phyloP scores from a whole-genome alignment of 495 filamentous ascomycete genomes.

The Neurospora sp. region DNA sequence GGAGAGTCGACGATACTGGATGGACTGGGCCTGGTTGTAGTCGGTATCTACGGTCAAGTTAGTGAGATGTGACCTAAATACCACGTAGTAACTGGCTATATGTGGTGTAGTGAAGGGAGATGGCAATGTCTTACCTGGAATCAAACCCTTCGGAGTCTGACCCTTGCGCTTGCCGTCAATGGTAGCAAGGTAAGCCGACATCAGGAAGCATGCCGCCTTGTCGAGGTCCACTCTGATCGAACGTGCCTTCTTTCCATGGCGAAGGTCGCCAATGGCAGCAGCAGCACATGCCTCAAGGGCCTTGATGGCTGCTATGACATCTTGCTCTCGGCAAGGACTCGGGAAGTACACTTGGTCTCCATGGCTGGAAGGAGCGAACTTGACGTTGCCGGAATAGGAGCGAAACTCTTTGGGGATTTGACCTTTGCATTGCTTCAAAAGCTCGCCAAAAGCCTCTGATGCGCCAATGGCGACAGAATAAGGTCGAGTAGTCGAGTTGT shows the following conservation, averaged over 20 bases:
- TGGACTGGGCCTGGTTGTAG: conserved; percentile 57
- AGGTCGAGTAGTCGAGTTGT: background rate
- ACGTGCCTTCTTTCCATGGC: conserved; percentile 27
- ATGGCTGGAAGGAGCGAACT: conserved; percentile 20
- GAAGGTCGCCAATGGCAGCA: conserved; percentile 52
- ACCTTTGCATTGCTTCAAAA: conserved; percentile 13
- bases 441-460: conserved; percentile 15
- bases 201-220: conserved; percentile 54
- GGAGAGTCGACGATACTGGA: conserved; percentile 62
- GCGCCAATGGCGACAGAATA: conserved; percentile 22
- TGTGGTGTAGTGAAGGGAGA: background rate
- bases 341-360: conserved; percentile 39
- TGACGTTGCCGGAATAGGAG: conserved; percentile 14
- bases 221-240: conserved; percentile 53
- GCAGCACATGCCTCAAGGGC: conserved; percentile 59
- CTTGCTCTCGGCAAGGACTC: conserved; percentile 61
- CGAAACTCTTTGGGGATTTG: conserved; percentile 25
- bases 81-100: background rate
- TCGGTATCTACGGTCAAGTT: conserved; percentile 49
- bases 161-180: conserved; percentile 58
- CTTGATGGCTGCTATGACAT: conserved; percentile 57
- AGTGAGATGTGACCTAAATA: background rate
- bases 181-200: conserved; percentile 63
- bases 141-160: conserved; percentile 45
- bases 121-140: conserved; percentile 45